Evolutionary conservation across 768 basidiomycete species (phyloP), one percentile per base, ranked within the genome.

Genomic region (Thelephora ganbajun): DNA sequence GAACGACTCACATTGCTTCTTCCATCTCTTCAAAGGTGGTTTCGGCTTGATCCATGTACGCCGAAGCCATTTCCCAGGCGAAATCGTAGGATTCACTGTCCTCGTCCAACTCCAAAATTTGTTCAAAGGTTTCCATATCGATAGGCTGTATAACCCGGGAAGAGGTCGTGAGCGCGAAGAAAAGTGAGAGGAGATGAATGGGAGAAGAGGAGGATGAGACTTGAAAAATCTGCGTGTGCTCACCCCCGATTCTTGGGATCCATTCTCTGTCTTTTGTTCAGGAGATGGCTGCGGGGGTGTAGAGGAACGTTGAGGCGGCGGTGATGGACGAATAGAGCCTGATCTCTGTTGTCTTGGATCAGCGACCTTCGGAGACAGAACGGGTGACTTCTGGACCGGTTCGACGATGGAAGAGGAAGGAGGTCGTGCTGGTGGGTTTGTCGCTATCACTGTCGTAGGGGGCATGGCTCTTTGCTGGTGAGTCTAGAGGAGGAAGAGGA

Each of bases 31-130:
- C 59, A 50, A 99, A 90, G 0, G 90, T 94, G 16, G 66, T 56
- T 13, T 68, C 70, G 0, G 87, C 89, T 62, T 99, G 96, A 1
- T 65, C 63, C 59, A 92, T 86, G 63, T 86, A 99, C 1, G 78
- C 85, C 56, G 66, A 61, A 12, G 81, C 81, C 80, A 97, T 93
- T 35, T 66, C 76, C 49, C 67, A 68, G 13, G 83, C 84, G 63
- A 98, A 99, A 6, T 82, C 80, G 48, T 69, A 71, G 4, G 68
- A 66, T 49, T 77, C 83, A 9, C 26, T 9, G n/a, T 79, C 86
- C 7, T 91, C 92, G 60, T 90, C 96, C 57, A 98, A 76, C 46
- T 97, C 93, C 53, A 92, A 73, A 53, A 98, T 79, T 65, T 98
- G 94, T 5, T 62, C 56, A 61, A 99, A 90, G 14, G 74, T 82